These are phyloP conservation scores for Candida sp. DNA, from an alignment of 1,139 yeast genomes.

Conservation along the genomic window DNA sequence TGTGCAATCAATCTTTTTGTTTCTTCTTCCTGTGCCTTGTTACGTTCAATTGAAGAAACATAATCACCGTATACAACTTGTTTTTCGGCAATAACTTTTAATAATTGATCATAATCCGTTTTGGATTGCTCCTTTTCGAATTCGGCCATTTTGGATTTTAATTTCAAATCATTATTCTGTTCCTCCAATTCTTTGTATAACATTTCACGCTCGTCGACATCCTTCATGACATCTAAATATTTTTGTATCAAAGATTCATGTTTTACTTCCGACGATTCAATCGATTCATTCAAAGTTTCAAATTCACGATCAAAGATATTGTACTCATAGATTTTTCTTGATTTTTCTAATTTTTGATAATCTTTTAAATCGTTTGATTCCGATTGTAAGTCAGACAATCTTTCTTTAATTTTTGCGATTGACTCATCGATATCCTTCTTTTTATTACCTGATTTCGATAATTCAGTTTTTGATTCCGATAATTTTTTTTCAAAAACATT, in stretches of 20 bases:
- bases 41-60: slow-evolving; percentile 11
- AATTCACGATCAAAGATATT: slow-evolving; percentile 77
- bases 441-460: slow-evolving; percentile 69
- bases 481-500: slow-evolving; percentile 82
- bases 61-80: slow-evolving; percentile 36
- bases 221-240: slow-evolving; percentile 39
- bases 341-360: slow-evolving; percentile 65
- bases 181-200: slow-evolving; percentile 45
- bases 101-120: slow-evolving; percentile 45
- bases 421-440: slow-evolving; percentile 75
- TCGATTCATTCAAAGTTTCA: slow-evolving; percentile 53
- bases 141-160: slow-evolving; percentile 33
- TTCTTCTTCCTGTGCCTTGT: slow-evolving; percentile 14
- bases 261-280: slow-evolving; percentile 60
- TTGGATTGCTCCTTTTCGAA: slow-evolving; percentile 53
- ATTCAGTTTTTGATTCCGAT: slow-evolving; percentile 75
- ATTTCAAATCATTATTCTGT: slow-evolving; percentile 39
- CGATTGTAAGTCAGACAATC: slow-evolving; percentile 73
- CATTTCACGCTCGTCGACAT: slow-evolving; percentile 46
- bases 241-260: slow-evolving; percentile 50
- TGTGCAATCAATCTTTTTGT: slow-evolving; percentile 16
- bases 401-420: slow-evolving; percentile 62
- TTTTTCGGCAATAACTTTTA: slow-evolving; percentile 37
- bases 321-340: slow-evolving; percentile 71
- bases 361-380: slow-evolving; percentile 76